Percentiles rank a stretch among this genome's conserved stretches.
These are phyloP conservation scores for Clarireedia monteithiana DNA, from an alignment of 2,329 filamentous ascomycete genomes.

Conservation along the genomic window DNA sequence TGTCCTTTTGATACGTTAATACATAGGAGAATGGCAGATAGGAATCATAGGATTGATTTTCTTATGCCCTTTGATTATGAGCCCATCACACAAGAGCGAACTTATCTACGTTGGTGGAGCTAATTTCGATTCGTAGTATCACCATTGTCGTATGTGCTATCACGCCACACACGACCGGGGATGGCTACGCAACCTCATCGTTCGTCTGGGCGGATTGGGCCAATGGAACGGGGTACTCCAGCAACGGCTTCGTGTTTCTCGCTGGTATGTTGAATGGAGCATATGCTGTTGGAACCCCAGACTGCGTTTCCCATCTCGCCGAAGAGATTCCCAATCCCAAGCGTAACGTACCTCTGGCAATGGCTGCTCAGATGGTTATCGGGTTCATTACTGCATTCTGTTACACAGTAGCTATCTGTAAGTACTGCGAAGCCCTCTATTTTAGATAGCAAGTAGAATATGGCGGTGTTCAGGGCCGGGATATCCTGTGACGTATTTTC, in stretches of 20 bases:
- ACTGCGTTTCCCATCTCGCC: constrained; percentile 56
- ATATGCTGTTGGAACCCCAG: constrained; percentile 58
- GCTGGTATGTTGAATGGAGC: constrained; percentile 59
- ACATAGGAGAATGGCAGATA: too few relatives aligned
- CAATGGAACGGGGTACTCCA: constrained; percentile 38
- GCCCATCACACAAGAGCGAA: background rate
- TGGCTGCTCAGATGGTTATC: constrained; percentile 42
- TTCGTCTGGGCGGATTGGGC: constrained; percentile 40
- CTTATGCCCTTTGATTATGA: background rate
- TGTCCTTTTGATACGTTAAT: too few relatives aligned
- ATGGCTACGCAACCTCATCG: constrained; percentile 32
- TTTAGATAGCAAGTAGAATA: background rate
- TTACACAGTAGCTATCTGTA: constrained; percentile 40
- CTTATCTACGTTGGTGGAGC: background rate
- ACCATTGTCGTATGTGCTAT: constrained; percentile 43
- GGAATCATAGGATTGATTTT: too few relatives aligned
- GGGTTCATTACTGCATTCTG: constrained; percentile 45
- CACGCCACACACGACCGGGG: constrained; percentile 41
- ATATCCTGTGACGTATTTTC: background rate
- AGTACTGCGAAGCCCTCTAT: background rate
- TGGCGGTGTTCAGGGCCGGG: background rate
- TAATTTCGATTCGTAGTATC: background rate
- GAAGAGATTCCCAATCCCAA: constrained; percentile 53
- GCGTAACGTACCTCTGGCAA: constrained; percentile 45
- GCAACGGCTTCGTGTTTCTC: constrained; percentile 49